Base-by-base conservation (phyloP, 306 rosid genomes). In the Glycine soja region DNA sequence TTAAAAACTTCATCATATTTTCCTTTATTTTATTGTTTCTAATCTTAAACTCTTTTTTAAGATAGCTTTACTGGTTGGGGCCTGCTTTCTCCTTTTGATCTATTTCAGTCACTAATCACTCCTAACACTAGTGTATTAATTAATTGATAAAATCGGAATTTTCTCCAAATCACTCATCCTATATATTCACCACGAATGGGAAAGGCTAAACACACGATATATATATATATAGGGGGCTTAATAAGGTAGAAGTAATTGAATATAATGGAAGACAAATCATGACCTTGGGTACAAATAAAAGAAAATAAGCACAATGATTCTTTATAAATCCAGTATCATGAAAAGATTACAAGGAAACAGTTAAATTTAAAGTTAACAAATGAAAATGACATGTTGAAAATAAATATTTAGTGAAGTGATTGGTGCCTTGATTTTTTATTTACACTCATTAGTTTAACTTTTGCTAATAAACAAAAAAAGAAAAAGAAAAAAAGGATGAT, bases 401-500 rank as follows among this genome's bases (percentile, higher is more conserved):
- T 24, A 56, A 36, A 58, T 47, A 66, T 42, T 7, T 12, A 15
- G 52, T 51, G 58, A 56, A 48, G 51, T 53, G 58, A 72, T 54
- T 77, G 47, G 61, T 47, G 34, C 57, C 65, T 12, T 42, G 32
- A 36, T 10, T 42, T 45, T 40, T 52, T 7, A 59, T 40, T 32
- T 47, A 56, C 6, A 61, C 76, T 80, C 7, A 46, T 61, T 10
- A 59, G 72, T 10, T 59, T 78, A 80, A 76, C 51, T 83, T 86
- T 65, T 32, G 42, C 13, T 14, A 71, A 61, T 51, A 54, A 36
- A 40, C 19, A 40, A 3, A 58, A 48, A 38, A 61, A 62, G 65
- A 63, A 80, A 58, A 83, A 79, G 81, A 24, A 47, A 52, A 52
- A 79, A 85, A 85, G 85, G 57, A 80, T 61, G 84, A 82, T 77